Evolutionary conservation across 495 filamentous ascomycete species (phyloP).

Genomic region (Xylaria scruposa): DNA sequence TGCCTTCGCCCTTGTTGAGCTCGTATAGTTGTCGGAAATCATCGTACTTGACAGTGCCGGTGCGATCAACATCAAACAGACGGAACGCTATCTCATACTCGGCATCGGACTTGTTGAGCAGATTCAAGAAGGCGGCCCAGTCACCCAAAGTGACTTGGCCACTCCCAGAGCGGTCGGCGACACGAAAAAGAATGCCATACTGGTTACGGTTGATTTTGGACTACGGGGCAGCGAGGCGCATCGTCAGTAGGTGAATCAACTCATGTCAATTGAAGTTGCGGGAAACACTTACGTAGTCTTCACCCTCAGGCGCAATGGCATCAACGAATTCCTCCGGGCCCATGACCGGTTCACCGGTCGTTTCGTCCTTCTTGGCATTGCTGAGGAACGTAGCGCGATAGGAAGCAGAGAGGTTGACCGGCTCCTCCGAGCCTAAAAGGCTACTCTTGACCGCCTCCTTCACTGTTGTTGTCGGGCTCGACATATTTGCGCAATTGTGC

Average conservation of each 20-base stretch:
- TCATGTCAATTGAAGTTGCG: neutral
- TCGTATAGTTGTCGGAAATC: conserved; percentile 82
- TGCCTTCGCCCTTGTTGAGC: conserved; percentile 77
- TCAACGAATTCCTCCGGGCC: conserved; percentile 83
- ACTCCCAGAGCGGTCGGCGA: conserved; percentile 78
- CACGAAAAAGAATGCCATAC: conserved; percentile 87
- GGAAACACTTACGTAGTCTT: conserved; percentile 80
- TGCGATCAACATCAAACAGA: conserved; percentile 85
- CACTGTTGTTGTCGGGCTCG: conserved; percentile 53
- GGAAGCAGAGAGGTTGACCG: conserved; percentile 68
- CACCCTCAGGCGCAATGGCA: conserved; percentile 83
- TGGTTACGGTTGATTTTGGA: conserved; percentile 97
- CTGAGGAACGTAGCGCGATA: conserved; percentile 75
- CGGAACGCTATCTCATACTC: conserved; percentile 99
- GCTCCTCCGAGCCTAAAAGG: conserved; percentile 69
- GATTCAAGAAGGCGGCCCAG: conserved; percentile 91
- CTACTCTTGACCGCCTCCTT: conserved; percentile 79
- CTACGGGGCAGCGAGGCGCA: conserved; percentile 53
- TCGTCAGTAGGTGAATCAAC: neutral
- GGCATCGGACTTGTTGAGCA: conserved; percentile 91
- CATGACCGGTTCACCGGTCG: conserved; percentile 80
- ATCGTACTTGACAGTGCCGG: conserved; percentile 84
- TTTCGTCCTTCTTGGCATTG: conserved; percentile 76
- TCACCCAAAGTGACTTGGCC: conserved; percentile 81
- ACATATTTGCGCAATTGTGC: conserved; percentile 40